Base-by-base conservation (phyloP, 2,329 filamentous ascomycete species). In the Podosphaera fusca region DNA sequence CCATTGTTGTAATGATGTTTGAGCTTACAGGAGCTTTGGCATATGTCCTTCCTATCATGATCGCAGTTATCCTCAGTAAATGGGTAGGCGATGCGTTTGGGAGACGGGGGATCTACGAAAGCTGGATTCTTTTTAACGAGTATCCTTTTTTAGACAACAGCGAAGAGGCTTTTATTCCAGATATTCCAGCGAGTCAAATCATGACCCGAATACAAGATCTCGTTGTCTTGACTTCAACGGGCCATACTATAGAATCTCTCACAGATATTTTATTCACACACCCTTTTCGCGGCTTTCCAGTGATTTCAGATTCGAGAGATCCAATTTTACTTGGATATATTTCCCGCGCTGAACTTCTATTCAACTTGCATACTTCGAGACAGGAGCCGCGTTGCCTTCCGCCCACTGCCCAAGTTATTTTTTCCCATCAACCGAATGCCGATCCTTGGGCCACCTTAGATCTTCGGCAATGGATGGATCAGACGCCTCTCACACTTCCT, bases 1-100 rank as follows among this genome's bases (percentile, higher is more conserved):
- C 89, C 10, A 95, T 98, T 62, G 90, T 98, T 3, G 92, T 96
- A 65, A 98, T 98, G 71, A 95, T 95, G 85, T 98, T 98, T 66
- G 92, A 98, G 72, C 81, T 98, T 57, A 98, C 92, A 0, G 92
- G 92, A 56, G 92, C 92, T 1, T 76, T 98, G 34, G 94, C 88
- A 0, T 96, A 96, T 67, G 90, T 98, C 54, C 79, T 98, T 6
- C 92, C 92, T 57, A 98, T 96, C 69, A 98, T 98, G 92, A 86
- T 98, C 61, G 88, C 89, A 49, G 92, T 98, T 66, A 94, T 98
- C 89, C 77, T 96, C 50, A 86, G 86, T 60, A 98, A 98, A 72
- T 98, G 92, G 92, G 87, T 95, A 33, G 92, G 89, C 65, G 92
- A 98, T 69, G 90, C 88, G 55, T 89, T 98, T 69, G 88, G 87